Base-by-base conservation (phyloP, 106 monocot species). In the Cymbidium sinense region DNA sequence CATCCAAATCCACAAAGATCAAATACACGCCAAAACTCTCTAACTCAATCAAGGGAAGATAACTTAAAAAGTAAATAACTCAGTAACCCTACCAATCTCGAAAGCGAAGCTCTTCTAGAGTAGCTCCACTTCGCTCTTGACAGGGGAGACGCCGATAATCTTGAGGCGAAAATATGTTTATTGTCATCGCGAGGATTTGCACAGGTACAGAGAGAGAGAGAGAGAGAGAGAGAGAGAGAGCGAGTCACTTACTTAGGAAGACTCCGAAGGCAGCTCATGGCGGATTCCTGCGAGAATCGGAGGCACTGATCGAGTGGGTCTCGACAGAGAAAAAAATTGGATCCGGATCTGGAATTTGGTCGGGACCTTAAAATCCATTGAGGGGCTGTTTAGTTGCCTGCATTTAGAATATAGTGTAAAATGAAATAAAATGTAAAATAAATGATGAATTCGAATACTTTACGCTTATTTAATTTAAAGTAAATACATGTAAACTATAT, bases 201-300 rank as follows among this genome's bases (percentile, higher is more conserved):
- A 51, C 17, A 39, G 35, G 67, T 7, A 4, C 37, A 19, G 47
- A 18, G 34, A 0, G 25, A 72, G 7, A 29, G 20, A 15, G 23
- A 12, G 2, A 34, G 12, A 0, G 28, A 44, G 23, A 44, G 31
- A 43, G 31, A 43, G 2, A n/a, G n/a, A n/a, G n/a, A n/a, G 74
- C 0, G 1, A 31, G 13, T 12, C 51, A 70, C 77, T 28, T 3
- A 89, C 86, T 74, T 81, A 15, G 78, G 73, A 33, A 86, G 77
- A 34, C 23, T 83, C 74, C 79, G 86, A 33, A 84, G 71, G 75
- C 84, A 84, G 77, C 79, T 83, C 86, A 89, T 89, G 52, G 23
- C 6, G 55, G 64, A 64, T 31, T 17, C 18, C n/a, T 29, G 34
- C 3, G 7, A 71, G 34, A 54, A 61, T 25, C 17, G 36, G 62